Percentiles rank a stretch among this genome's conserved stretches.
Evolutionary conservation across 495 filamentous ascomycete species (phyloP).

Genomic region (Penicillium robsamsonii): DNA sequence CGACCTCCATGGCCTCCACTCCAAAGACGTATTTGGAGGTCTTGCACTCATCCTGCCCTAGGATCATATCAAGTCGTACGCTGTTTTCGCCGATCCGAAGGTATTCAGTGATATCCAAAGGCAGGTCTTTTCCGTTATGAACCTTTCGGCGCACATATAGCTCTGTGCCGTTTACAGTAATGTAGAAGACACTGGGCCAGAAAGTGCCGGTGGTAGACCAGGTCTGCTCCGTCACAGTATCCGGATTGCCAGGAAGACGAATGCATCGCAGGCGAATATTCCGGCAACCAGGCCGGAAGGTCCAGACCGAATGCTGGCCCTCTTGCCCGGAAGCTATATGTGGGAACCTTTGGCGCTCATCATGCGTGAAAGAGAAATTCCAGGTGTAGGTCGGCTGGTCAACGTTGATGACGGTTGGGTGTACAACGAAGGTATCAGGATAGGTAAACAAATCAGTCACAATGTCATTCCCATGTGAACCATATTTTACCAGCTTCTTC

Average conservation of each 20-base stretch:
- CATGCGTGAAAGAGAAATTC: conserved; percentile 26
- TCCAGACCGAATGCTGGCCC: conserved; percentile 17
- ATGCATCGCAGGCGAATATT: conserved; percentile 48
- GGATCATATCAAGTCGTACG: conserved; percentile 54
- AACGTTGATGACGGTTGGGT: conserved; percentile 34
- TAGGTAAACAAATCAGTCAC: conserved; percentile 45
- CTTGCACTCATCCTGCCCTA: conserved; percentile 32
- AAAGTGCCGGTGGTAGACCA: conserved; percentile 62
- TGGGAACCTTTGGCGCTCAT: conserved; percentile 24
- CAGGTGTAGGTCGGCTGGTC: conserved; percentile 26
- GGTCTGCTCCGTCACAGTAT: conserved; percentile 28
- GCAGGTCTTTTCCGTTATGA: conserved; percentile 71
- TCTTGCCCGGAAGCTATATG: neutral
- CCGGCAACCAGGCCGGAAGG: conserved; percentile 30
- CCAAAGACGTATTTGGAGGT: conserved; percentile 51
- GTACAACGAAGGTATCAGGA: conserved; percentile 40
- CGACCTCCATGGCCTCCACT: conserved; percentile 60
- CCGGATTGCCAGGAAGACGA: conserved; percentile 10
- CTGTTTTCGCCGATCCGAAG: conserved; percentile 55
- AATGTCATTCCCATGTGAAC: conserved; percentile 12
- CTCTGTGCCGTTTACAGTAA: conserved; percentile 62
- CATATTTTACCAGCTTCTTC: conserved; percentile 31
- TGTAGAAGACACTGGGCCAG: conserved; percentile 73
- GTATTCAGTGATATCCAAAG: conserved; percentile 65
- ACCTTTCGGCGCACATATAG: conserved; percentile 60